phyloP scores from a whole-genome alignment of 1,139 yeast genomes.

The Sugiyamaella neomexicana region DNA sequence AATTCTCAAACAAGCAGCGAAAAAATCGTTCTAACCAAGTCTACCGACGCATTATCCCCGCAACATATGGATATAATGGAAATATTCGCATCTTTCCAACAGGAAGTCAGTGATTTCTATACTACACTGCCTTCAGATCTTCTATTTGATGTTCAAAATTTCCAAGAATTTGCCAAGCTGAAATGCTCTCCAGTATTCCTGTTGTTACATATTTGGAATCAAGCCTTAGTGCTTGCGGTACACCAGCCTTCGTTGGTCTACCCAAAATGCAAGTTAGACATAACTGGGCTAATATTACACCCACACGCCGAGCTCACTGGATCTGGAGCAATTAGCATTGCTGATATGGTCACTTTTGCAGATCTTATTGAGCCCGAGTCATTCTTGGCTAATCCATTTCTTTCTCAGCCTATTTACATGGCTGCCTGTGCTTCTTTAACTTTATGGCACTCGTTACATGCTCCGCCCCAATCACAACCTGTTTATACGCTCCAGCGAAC shows the following conservation, averaged over 20 bases:
- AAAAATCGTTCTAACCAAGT: background rate
- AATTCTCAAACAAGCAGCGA: constrained; percentile 4
- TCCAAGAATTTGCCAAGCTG: constrained; percentile 32
- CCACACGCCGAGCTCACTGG: constrained; percentile 34
- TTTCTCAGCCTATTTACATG: constrained; percentile 35
- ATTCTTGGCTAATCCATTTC: constrained; percentile 34
- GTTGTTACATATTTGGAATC: constrained; percentile 35
- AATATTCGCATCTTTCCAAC: constrained; percentile 28
- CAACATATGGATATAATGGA: constrained; percentile 26
- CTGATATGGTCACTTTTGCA: constrained; percentile 37
- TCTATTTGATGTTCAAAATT: constrained; percentile 34
- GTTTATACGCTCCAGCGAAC: constrained; percentile 31
- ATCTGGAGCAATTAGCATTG: constrained; percentile 36
- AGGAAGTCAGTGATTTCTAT: constrained; percentile 33
- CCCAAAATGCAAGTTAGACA: constrained; percentile 31
- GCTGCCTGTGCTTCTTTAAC: constrained; percentile 36
- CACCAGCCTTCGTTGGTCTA: constrained; percentile 34
- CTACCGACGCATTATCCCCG: constrained; percentile 21
- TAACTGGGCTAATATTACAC: constrained; percentile 27
- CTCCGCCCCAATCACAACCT: constrained; percentile 29
- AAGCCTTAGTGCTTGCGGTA: constrained; percentile 35
- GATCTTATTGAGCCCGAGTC: constrained; percentile 35
- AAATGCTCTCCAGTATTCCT: constrained; percentile 32
- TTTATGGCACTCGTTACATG: constrained; percentile 28
- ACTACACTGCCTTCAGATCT: constrained; percentile 32